Percentiles rank a stretch among this genome's conserved stretches.
phyloP scores from a whole-genome alignment of 352 stramenopile species.

The Globisporangium rhizosaccharum region DNA sequence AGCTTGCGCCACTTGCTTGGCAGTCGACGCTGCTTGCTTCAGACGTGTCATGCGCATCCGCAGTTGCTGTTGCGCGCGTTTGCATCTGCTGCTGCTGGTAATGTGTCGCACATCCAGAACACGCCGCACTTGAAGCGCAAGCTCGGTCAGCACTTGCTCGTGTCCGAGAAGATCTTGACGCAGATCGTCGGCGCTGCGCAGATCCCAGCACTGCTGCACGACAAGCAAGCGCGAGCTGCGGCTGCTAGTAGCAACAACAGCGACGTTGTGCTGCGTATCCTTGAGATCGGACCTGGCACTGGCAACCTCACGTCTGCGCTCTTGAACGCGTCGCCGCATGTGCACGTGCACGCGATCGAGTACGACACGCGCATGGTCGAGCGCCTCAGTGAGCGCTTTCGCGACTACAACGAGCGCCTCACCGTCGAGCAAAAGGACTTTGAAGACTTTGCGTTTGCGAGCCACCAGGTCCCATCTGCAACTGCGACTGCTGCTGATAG shows the following conservation, averaged over 20 bases:
- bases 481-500: neutral
- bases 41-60: slow-evolving; percentile 19
- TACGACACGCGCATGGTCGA: slow-evolving; percentile 76
- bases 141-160: slow-evolving; percentile 76
- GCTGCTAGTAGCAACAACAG: neutral
- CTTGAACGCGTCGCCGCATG: slow-evolving; percentile 32
- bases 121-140: slow-evolving; percentile 79
- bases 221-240: slow-evolving; percentile 9
- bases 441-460: slow-evolving; percentile 38
- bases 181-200: slow-evolving; percentile 60
- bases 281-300: slow-evolving; percentile 82
- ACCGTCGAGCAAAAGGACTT: slow-evolving; percentile 36
- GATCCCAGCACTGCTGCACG: slow-evolving; percentile 27
- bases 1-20: too few relatives aligned
- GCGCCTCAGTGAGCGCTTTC: slow-evolving; percentile 58
- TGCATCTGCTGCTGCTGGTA: neutral
- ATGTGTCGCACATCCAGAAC: slow-evolving; percentile 43
- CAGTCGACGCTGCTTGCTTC: slow-evolving; percentile 22
- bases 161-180: slow-evolving; percentile 53
- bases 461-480: slow-evolving; percentile 1
- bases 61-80: neutral
- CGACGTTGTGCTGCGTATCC: slow-evolving; percentile 32
- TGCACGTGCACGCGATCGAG: slow-evolving; percentile 68
- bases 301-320: slow-evolving; percentile 83
- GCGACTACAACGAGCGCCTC: slow-evolving; percentile 18